Conservation (phyloP, 257 asterid genomes). For the Solanum piurae region DNA sequence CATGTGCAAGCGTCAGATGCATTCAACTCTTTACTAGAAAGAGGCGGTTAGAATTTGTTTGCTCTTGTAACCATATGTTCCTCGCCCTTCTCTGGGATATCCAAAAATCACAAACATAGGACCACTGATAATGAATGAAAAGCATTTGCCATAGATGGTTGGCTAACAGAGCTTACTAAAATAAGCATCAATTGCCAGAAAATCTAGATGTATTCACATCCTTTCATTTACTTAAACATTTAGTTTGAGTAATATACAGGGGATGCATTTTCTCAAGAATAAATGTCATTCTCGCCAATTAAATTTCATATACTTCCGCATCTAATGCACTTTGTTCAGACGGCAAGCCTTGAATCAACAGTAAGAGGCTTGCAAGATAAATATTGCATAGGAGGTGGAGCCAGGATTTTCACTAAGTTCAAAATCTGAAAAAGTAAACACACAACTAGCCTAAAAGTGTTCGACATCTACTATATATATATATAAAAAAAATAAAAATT, state of each 20-base stretch:
- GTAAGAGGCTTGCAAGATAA: background rate
- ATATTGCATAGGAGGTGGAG: background rate
- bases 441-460: background rate
- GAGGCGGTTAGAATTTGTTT: background rate
- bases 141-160: background rate
- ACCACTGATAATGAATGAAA: background rate
- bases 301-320: background rate
- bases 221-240: background rate
- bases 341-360: background rate
- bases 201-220: background rate
- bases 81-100: background rate
- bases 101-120: background rate
- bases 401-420: background rate
- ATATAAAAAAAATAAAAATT: no score
- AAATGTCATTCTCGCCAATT: background rate
- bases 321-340: background rate
- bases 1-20: background rate
- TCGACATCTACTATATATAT: no score
- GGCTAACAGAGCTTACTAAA: background rate
- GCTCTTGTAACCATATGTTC: background rate
- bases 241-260: background rate
- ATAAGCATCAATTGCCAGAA: background rate
- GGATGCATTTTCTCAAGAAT: background rate
- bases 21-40: background rate
- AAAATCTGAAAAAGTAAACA: background rate